phyloP scores from a whole-genome alignment of 1,284 basidiomycete genomes.

The Pseudozyma pruni region DNA sequence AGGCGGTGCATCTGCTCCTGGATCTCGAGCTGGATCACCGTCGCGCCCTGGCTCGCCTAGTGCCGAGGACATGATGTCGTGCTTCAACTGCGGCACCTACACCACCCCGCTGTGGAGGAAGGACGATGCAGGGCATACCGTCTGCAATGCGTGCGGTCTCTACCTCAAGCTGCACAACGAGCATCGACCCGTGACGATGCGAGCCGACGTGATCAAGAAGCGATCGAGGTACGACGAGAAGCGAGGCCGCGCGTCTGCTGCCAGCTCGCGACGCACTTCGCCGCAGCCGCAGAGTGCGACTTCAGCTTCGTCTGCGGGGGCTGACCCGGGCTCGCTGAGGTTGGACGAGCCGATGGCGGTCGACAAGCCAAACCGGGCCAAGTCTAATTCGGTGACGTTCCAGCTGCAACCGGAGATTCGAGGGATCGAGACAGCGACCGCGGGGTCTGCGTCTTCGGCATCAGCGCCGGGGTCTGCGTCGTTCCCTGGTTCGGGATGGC shows the following conservation, averaged over 20 bases:
- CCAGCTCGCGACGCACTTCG: conserved; percentile 29
- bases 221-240: conserved; percentile 60
- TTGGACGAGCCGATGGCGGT: conserved; percentile 23
- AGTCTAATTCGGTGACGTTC: conserved; percentile 32
- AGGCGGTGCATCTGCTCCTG: conserved; percentile 41
- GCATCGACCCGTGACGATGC: conserved; percentile 60
- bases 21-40: conserved; percentile 32
- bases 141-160: conserved; percentile 64
- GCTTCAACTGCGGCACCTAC: conserved; percentile 65
- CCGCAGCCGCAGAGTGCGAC: conserved; percentile 37
- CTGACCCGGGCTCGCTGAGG: background rate
- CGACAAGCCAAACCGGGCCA: conserved; percentile 22
- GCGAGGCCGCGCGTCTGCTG: conserved; percentile 25
- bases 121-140: conserved; percentile 57
- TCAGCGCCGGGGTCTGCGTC: conserved; percentile 23
- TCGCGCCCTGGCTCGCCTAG: conserved; percentile 28
- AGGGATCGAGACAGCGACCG: background rate
- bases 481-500: conserved; percentile 12
- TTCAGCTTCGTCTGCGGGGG: background rate
- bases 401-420: conserved; percentile 6
- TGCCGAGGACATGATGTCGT: conserved; percentile 48
- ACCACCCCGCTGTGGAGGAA: conserved; percentile 66
- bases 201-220: conserved; percentile 65
- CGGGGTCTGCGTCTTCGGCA: background rate
- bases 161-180: conserved; percentile 62